phyloP scores from a whole-genome alignment of 495 filamentous ascomycete species.

The Podospora tetraspora region DNA sequence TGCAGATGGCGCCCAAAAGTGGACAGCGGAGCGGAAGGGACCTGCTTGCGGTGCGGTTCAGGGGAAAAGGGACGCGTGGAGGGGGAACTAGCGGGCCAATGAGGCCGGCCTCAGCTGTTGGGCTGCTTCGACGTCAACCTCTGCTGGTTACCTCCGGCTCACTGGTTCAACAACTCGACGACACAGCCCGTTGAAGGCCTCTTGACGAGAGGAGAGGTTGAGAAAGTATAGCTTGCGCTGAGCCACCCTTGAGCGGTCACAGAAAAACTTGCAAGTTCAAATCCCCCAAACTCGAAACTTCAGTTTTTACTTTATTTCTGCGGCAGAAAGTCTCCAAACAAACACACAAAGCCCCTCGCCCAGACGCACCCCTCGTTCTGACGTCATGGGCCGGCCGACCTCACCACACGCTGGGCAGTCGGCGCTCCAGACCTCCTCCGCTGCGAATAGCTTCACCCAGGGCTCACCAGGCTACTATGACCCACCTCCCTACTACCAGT shows the following conservation, averaged over 20 bases:
- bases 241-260: background rate
- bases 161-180: background rate
- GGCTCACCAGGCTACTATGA: background rate
- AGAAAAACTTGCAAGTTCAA: background rate
- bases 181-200: background rate
- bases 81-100: background rate
- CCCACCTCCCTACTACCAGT: conserved; percentile 12
- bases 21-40: background rate
- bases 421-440: conserved; percentile 6
- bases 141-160: background rate
- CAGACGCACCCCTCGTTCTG: conserved; percentile 3
- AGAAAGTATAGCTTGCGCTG: background rate
- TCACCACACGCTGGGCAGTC: conserved; percentile 8
- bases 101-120: background rate
- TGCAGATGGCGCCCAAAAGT: background rate
- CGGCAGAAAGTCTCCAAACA: background rate
- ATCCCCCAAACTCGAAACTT: background rate
- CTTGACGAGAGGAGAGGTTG: background rate
- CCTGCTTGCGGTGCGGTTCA: background rate
- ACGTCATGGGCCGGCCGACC: conserved; percentile 15
- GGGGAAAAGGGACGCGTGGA: background rate
- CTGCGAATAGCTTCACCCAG: conserved; percentile 2
- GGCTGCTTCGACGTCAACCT: background rate
- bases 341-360: background rate
- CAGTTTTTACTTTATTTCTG: background rate